A percentile compares a stretch with the other conserved stretches of the same genome.
phyloP scores from a whole-genome alignment of 148 eudicot species.

The Camellia granthamiana region DNA sequence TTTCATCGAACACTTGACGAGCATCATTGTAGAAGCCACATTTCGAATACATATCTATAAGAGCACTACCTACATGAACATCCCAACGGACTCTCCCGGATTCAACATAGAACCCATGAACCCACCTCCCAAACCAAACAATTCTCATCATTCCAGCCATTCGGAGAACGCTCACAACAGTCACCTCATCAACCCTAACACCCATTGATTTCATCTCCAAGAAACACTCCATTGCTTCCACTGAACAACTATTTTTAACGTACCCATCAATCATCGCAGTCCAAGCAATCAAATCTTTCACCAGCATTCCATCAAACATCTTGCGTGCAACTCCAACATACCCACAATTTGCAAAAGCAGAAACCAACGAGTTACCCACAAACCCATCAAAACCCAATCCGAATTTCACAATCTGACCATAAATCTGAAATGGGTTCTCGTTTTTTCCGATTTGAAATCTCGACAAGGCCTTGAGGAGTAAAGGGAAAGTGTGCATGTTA shows the following conservation, averaged over 20 bases:
- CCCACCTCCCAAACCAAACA: conserved; percentile 30
- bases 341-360: conserved; percentile 20
- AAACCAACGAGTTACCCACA: conserved; percentile 23
- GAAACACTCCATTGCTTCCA: conserved; percentile 20
- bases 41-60: conserved; percentile 28
- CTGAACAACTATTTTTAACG: neutral
- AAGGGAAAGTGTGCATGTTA: conserved; percentile 32
- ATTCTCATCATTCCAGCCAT: conserved; percentile 20
- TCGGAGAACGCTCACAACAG: conserved; percentile 22
- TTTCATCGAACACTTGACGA: conserved; percentile 11
- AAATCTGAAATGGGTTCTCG: conserved; percentile 15
- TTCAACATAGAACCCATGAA: conserved; percentile 30
- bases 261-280: conserved; percentile 30
- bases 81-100: conserved; percentile 24
- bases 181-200: conserved; percentile 18
- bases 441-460: neutral
- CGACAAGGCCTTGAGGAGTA: conserved; percentile 26
- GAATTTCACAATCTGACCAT: conserved; percentile 16
- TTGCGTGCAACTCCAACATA: conserved; percentile 15
- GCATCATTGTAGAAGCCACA: conserved; percentile 22
- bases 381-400: conserved; percentile 23
- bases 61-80: conserved; percentile 24
- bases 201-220: conserved; percentile 15
- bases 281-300: conserved; percentile 18
- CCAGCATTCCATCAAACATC: conserved; percentile 23